Evolutionary conservation across 1,284 basidiomycete genomes (phyloP).

Genomic region (Apiotrichum akiyoshidainum): DNA sequence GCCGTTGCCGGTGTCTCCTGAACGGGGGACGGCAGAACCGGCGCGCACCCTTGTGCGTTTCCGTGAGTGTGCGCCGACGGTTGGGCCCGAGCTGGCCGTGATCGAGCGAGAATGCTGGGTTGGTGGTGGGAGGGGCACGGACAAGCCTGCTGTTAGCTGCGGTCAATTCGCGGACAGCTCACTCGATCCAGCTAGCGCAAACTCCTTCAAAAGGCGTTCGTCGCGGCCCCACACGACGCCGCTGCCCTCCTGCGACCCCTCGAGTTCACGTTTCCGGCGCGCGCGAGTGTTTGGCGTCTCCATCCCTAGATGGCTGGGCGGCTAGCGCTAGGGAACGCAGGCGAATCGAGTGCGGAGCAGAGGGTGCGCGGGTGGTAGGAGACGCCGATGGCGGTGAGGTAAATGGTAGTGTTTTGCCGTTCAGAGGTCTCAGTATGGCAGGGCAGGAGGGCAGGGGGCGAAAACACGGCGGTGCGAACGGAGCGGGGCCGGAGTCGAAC

Average conservation of each 20-base stretch:
- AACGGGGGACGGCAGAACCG: not conserved
- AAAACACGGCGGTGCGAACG: too few species aligned
- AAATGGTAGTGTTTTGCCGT: too few species aligned
- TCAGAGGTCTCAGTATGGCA: too few species aligned
- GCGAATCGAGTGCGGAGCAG: too few species aligned
- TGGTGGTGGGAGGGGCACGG: conserved; percentile 13
- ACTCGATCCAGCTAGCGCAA: not conserved
- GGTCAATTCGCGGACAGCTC: not conserved
- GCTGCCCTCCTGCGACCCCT: conserved; percentile 7
- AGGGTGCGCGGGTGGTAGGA: too few species aligned
- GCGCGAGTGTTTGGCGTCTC: conserved; percentile 18
- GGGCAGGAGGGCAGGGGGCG: too few species aligned
- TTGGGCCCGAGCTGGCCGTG: not conserved
- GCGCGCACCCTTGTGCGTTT: not conserved
- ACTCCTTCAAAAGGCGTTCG: conserved; percentile 11
- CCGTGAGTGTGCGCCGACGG: not conserved
- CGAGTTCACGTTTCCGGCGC: conserved; percentile 13
- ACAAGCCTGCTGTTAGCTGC: conserved; percentile 3
- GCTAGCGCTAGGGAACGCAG: too few species aligned
- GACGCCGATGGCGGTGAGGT: too few species aligned
- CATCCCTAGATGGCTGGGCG: not conserved
- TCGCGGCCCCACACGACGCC: conserved; percentile 17
- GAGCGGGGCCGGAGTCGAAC: too few species aligned
- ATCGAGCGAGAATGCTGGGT: conserved; percentile 14
- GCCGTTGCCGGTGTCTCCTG: not conserved